Base-by-base conservation (phyloP, 2,329 filamentous ascomycete species). In the Arthrobotrys pseudoclavata region DNA sequence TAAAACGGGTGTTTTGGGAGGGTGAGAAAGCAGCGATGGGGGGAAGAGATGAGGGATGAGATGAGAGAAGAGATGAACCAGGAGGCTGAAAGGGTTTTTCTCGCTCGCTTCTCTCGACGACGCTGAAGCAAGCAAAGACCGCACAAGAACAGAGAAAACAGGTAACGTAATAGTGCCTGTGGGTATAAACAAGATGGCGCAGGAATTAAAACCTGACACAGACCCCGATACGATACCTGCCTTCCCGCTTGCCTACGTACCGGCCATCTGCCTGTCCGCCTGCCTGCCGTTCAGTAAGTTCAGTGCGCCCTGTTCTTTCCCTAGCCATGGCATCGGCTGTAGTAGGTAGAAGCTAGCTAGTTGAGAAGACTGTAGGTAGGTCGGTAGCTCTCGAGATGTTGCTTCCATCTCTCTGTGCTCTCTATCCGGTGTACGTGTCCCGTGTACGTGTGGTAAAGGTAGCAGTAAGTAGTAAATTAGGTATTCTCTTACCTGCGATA, bases 31-130 rank as follows among this genome's bases (percentile, higher is more conserved):
- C 34, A 45, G 55, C 55, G 55, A 61, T 29, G 40, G 40, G 29
- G 29, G 18, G 47, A 22, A 24, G 47, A 24, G 45, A 47, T 47
- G 45, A 47, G 45, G 50, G 50, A 53, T 29, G 52, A 57, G 31
- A 20, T 18, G 55, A 62, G 53, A n/a, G 31, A 37, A 18, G 71
- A 70, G 64, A 76, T 76, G 66, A 76, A 60, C 50, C 60, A 71
- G 72, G 74, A 77, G 74, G 67, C 67, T 71, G 67, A 77, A 77
- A 55, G 55, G 67, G 29, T 68, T 62, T 69, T 47, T 69, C 29
- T 50, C 13, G 31, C 29, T 60, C 42, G 31, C 53, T 57, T 57
- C 42, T n/a, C 37, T 69, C 53, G 50, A 42, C 40, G 47, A 20
- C 42, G 13, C 34, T 34, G 52, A 60, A 60, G 48, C 22, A 55